Evolutionary conservation across 2,329 filamentous ascomycete genomes (phyloP).

Genomic region (Apiospora kogelbergensis): DNA sequence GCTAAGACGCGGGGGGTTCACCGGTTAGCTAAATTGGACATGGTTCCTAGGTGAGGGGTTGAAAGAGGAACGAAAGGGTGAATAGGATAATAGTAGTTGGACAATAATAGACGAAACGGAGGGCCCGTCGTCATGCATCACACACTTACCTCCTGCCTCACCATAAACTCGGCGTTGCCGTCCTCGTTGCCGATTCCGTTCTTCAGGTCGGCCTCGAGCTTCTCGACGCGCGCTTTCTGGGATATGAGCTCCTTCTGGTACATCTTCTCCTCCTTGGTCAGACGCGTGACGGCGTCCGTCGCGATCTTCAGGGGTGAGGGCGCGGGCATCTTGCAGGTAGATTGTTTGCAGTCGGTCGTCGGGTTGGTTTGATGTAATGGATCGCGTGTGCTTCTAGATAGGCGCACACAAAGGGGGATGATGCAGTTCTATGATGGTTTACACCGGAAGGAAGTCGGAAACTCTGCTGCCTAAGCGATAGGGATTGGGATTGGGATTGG

Average conservation of each 20-base stretch:
- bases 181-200: slow-evolving; percentile 55
- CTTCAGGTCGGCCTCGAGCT: slow-evolving; percentile 62
- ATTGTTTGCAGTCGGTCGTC: not conserved
- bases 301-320: slow-evolving; percentile 76
- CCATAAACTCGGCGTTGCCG: slow-evolving; percentile 72
- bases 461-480: slow-evolving; percentile 13
- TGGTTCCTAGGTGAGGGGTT: not conserved
- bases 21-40: not conserved
- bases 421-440: no score
- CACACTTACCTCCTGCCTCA: slow-evolving; percentile 79
- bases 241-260: slow-evolving; percentile 84
- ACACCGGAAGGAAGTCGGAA: not conserved
- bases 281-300: slow-evolving; percentile 74
- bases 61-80: not conserved
- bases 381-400: not conserved
- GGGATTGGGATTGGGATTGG: slow-evolving; percentile 21
- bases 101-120: not conserved
- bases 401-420: not conserved
- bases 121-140: no score
- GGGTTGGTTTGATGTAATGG: not conserved
- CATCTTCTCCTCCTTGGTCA: slow-evolving; percentile 87
- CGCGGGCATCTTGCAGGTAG: slow-evolving; percentile 62
- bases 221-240: slow-evolving; percentile 70
- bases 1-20: slow-evolving; percentile 45
- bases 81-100: not conserved